These are phyloP conservation scores for barrel medic (Medicago truncatula) DNA, from an alignment of 306 rosid genomes.

Conservation along the genomic window MtrunA17r5.0-ANR NC_053044.1:47865001-47865500, in stretches of 20 bases:
- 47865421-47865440: slow-evolving; percentile 19
- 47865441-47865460: slow-evolving; percentile 30
- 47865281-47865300: slow-evolving; percentile 50
- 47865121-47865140: background rate
- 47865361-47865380: slow-evolving; percentile 64
- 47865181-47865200: slow-evolving; percentile 27
- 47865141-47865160: slow-evolving; percentile 14
- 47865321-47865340: slow-evolving; percentile 72
- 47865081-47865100: slow-evolving; percentile 71
- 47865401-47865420: slow-evolving; percentile 8
- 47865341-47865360: slow-evolving; percentile 81
- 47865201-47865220: slow-evolving; percentile 62
- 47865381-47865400: slow-evolving; percentile 59
- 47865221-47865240: slow-evolving; percentile 61
- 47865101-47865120: slow-evolving; percentile 54
- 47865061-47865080: slow-evolving; percentile 72
- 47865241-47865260: slow-evolving; percentile 66
- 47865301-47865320: slow-evolving; percentile 31
- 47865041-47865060: slow-evolving; percentile 84
- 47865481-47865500: slow-evolving; percentile 13
- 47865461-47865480: background rate
- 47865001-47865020: background rate
- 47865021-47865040: slow-evolving; percentile 31
- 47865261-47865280: slow-evolving; percentile 65
- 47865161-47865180: slow-evolving; percentile 14